These are phyloP conservation scores for Haplographium delicatum DNA, from an alignment of 495 filamentous ascomycete genomes.

Conservation along the genomic window DNA sequence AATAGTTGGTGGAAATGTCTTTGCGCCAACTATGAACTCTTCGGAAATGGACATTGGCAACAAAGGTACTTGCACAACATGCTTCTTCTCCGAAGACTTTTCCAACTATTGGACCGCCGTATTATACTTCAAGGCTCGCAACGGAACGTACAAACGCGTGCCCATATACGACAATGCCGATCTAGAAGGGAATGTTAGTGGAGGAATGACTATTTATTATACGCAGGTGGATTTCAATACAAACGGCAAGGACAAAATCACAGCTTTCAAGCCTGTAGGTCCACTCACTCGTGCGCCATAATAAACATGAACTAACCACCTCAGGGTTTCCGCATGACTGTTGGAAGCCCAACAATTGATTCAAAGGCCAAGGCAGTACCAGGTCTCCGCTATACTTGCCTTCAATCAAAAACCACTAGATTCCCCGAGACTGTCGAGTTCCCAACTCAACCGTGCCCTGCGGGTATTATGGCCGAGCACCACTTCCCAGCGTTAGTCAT, in stretches of 20 bases:
- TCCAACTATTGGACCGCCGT: constrained; percentile 69
- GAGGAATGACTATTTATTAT: constrained; percentile 43
- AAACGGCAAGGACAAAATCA: constrained; percentile 37
- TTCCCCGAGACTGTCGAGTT: constrained; percentile 42
- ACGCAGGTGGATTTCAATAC: constrained; percentile 33
- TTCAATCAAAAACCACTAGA: constrained; percentile 33
- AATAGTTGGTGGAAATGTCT: constrained; percentile 59
- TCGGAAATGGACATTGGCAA: constrained; percentile 33
- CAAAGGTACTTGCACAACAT: constrained; percentile 55
- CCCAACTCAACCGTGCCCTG: constrained; percentile 49
- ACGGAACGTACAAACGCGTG: constrained; percentile 63
- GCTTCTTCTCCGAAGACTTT: constrained; percentile 53
- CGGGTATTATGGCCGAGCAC: constrained; percentile 66
- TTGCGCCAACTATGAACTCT: constrained; percentile 53
- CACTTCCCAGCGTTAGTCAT: constrained; percentile 60
- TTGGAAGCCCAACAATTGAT: constrained; percentile 48
- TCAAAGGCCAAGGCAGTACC: constrained; percentile 27
- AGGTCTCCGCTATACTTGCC: constrained; percentile 46
- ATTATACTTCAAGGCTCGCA: constrained; percentile 56
- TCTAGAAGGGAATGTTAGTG: constrained; percentile 28
- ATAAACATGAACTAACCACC: constrained; percentile 35
- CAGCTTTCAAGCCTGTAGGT: constrained; percentile 38
- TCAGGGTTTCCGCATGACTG: constrained; percentile 64
- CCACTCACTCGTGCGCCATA: not conserved
- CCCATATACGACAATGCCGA: constrained; percentile 13